These are phyloP conservation scores for Pythium graminicola DNA, from an alignment of 352 stramenopile genomes.

Conservation along the genomic window DNA sequence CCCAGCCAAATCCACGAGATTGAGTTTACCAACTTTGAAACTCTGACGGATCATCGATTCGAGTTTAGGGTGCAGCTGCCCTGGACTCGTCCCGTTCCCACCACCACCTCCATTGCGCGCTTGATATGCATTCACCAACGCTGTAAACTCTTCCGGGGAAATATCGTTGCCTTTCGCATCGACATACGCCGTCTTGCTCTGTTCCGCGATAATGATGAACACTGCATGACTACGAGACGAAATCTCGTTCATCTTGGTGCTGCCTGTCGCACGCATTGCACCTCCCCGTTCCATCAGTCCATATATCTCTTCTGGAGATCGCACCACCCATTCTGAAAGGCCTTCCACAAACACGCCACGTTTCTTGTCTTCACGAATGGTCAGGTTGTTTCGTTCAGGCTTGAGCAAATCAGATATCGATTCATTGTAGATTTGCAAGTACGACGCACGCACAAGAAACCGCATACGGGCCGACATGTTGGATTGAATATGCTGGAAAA, in stretches of 20 bases:
- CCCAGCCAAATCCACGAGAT: constrained; percentile 90
- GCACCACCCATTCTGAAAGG: constrained; percentile 92
- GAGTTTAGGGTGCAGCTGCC: constrained; percentile 56
- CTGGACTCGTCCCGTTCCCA: constrained; percentile 1
- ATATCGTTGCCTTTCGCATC: constrained; percentile 77
- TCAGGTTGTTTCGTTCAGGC: constrained; percentile 86
- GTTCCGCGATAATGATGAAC: constrained; percentile 94
- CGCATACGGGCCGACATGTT: constrained; percentile 79
- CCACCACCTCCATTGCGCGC: constrained; percentile 29
- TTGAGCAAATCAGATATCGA: constrained; percentile 93
- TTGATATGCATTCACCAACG: constrained; percentile 71
- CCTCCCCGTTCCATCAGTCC: constrained; percentile 91
- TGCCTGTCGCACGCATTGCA: constrained; percentile 72
- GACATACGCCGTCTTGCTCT: constrained; percentile 88
- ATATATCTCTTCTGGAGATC: constrained; percentile 91
- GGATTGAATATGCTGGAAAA: constrained; percentile 88
- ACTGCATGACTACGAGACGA: constrained; percentile 86
- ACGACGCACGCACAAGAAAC: constrained; percentile 90
- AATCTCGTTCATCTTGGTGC: constrained; percentile 88
- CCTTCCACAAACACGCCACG: constrained; percentile 92
- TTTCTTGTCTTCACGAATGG: constrained; percentile 92
- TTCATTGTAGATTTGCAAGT: constrained; percentile 95
- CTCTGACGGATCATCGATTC: constrained; percentile 88
- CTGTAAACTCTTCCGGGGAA: constrained; percentile 78
- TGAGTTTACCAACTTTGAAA: constrained; percentile 94